phyloP scores from a whole-genome alignment of 2,329 filamentous ascomycete genomes.

The Aspergillus puulaauensis region DNA sequence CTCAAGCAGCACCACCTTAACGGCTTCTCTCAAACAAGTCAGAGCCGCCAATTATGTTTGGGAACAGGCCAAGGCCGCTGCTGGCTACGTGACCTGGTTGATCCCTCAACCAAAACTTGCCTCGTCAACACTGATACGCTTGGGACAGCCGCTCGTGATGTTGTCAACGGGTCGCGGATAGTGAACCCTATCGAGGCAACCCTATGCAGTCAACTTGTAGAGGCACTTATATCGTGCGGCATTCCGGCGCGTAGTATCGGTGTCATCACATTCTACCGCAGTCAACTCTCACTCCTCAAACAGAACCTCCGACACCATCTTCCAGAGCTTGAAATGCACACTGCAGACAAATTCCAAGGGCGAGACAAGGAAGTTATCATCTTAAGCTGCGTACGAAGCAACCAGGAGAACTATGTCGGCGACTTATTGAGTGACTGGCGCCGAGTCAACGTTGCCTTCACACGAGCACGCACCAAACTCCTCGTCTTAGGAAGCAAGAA shows the following conservation, averaged over 20 bases:
- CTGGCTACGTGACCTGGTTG: conserved; percentile 73
- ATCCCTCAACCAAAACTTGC: conserved; percentile 70
- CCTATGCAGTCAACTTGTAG: conserved; percentile 76
- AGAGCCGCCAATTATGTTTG: conserved; percentile 53
- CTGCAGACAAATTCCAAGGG: conserved; percentile 94
- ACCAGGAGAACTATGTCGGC: conserved; percentile 78
- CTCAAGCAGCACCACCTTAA: conserved; percentile 58
- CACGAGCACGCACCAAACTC: conserved; percentile 86
- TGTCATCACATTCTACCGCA: conserved; percentile 95
- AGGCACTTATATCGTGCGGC: conserved; percentile 72
- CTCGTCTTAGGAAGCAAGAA: conserved; percentile 79
- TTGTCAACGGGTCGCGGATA: conserved; percentile 72
- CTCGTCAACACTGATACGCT: conserved; percentile 89
- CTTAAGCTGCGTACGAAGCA: conserved; percentile 82
- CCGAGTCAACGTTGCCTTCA: conserved; percentile 93
- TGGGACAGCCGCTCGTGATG: conserved; percentile 62
- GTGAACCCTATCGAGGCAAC: conserved; percentile 82
- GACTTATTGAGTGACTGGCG: conserved; percentile 90
- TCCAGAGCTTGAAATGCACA: conserved; percentile 83
- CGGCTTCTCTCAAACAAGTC: conserved; percentile 19
- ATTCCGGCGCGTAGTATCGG: conserved; percentile 76
- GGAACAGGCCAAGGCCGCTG: conserved; percentile 55
- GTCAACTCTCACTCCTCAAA: conserved; percentile 80
- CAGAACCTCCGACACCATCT: conserved; percentile 63
- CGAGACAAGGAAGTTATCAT: conserved; percentile 93